Conservation (phyloP, 805 yeast species). For the Candida peoriensis region DNA sequence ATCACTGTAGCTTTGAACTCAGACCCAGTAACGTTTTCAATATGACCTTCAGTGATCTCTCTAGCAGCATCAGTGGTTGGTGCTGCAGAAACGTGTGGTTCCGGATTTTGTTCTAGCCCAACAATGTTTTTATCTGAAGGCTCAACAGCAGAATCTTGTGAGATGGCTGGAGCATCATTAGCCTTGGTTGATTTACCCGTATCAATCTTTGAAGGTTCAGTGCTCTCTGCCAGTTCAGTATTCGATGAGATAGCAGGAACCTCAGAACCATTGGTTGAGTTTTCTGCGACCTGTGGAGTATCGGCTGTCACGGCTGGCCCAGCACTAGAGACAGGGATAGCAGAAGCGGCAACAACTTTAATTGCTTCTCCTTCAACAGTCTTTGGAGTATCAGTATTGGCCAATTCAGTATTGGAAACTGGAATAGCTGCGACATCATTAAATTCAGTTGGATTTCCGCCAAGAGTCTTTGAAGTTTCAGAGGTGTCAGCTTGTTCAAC, state of each 20-base stretch:
- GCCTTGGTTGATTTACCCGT: neutral
- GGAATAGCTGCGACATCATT: neutral
- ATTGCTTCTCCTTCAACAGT: constrained; percentile 1
- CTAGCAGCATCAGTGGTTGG: neutral
- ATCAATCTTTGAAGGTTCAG: no score
- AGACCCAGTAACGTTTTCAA: constrained; percentile 11
- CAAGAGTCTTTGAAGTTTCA: neutral
- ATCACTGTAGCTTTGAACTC: constrained; percentile 12
- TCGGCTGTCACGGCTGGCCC: neutral
- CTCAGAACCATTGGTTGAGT: no score
- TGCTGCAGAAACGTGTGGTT: neutral
- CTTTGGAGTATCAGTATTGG: constrained; percentile 1
- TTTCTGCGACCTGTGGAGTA: neutral
- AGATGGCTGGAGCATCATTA: neutral
- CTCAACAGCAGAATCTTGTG: constrained; percentile 3
- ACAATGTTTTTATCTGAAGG: neutral
- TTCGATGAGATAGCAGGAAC: no score
- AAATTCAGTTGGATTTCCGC: neutral
- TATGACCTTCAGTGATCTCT: constrained; percentile 1
- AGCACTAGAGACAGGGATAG: neutral
- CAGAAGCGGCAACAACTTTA: constrained; percentile 1
- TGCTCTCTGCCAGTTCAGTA: no score
- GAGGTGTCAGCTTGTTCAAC: constrained; percentile 1
- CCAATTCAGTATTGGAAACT: no score
- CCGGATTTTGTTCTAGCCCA: neutral